phyloP scores from a whole-genome alignment of 2,329 filamentous ascomycete genomes.

The Colletotrichum sansevieriae region DNA sequence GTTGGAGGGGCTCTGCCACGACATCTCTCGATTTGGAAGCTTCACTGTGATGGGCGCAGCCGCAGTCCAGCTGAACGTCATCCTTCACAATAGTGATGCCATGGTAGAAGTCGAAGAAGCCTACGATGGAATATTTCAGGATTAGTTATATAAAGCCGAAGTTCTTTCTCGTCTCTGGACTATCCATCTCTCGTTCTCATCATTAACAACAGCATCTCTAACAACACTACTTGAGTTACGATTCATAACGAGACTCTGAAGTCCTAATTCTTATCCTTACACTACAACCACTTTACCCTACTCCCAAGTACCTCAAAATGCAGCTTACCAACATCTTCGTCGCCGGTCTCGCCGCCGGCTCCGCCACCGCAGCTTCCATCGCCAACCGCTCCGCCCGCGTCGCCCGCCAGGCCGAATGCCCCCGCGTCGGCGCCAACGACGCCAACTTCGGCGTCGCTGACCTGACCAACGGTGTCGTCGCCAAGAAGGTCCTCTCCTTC shows the following conservation, averaged over 20 bases:
- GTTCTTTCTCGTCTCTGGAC: background rate
- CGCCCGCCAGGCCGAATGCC: conserved; percentile 16
- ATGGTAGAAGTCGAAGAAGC: background rate
- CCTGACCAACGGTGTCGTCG: conserved; percentile 24
- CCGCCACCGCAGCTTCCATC: conserved; percentile 14
- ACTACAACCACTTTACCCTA: background rate
- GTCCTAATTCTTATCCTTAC: background rate
- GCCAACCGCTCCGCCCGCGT: conserved; percentile 19
- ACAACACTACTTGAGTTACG: background rate
- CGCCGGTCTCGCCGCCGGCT: conserved; percentile 16
- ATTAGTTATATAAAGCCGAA: conserved; percentile 12
- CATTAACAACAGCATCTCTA: conserved; percentile 23
- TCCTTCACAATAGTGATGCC: background rate
- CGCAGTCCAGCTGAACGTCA: conserved; percentile 15
- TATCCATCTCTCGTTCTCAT: background rate
- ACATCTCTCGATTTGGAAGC: background rate
- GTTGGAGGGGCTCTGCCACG: conserved; percentile 8
- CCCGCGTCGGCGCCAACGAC: conserved; percentile 25
- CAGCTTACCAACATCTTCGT: conserved; percentile 33
- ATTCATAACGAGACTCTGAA: background rate
- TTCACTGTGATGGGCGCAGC: conserved; percentile 8
- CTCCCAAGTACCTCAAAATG: conserved; percentile 15
- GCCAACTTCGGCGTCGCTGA: conserved; percentile 33
- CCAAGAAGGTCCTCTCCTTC: conserved; percentile 30
- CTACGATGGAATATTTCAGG: background rate